A percentile compares a stretch with the other conserved stretches of the same genome.
Conservation (phyloP, 768 basidiomycete species). For the Panaeolus cyanescens region DNA sequence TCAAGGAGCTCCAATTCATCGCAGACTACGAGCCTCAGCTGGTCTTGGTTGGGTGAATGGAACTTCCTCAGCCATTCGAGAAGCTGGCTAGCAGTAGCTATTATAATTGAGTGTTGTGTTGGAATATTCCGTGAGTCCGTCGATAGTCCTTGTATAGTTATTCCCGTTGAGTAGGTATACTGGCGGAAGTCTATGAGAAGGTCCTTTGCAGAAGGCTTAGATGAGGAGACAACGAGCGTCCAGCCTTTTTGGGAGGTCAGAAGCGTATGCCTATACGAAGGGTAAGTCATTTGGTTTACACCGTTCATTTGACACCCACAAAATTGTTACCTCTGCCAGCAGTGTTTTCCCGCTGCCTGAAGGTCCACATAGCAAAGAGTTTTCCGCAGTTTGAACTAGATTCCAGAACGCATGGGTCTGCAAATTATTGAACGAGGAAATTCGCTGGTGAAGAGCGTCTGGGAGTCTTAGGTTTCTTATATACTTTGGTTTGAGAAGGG, state of each 20-base stretch:
- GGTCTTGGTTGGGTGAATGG: conserved; percentile 28
- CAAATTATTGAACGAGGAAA: conserved; percentile 74
- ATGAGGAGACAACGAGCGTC: conserved; percentile 66
- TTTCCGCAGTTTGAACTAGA: conserved; percentile 62
- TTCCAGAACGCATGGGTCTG: conserved; percentile 93
- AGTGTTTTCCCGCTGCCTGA: conserved; percentile 80
- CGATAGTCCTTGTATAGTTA: conserved; percentile 36
- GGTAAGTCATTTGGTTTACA: neutral
- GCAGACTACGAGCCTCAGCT: conserved; percentile 69
- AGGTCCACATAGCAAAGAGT: conserved; percentile 78
- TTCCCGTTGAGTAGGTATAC: conserved; percentile 35
- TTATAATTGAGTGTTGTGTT: conserved; percentile 47
- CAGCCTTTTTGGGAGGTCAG: conserved; percentile 36
- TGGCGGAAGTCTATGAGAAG: conserved; percentile 52
- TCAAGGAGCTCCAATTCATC: conserved; percentile 88
- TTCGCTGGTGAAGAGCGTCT: conserved; percentile 42
- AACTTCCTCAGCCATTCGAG: conserved; percentile 40
- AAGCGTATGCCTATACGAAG: neutral
- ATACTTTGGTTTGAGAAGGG: conserved; percentile 58
- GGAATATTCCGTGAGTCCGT: conserved; percentile 29
- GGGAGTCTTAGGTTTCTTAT: conserved; percentile 35
- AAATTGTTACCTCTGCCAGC: conserved; percentile 67
- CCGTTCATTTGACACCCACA: conserved; percentile 48
- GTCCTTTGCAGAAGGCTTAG: conserved; percentile 56
- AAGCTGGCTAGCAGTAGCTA: conserved; percentile 57